These are phyloP conservation scores for Elaeis guineensis DNA, from an alignment of 176 grass and related monocot genomes.

Conservation along the genomic window DNA sequence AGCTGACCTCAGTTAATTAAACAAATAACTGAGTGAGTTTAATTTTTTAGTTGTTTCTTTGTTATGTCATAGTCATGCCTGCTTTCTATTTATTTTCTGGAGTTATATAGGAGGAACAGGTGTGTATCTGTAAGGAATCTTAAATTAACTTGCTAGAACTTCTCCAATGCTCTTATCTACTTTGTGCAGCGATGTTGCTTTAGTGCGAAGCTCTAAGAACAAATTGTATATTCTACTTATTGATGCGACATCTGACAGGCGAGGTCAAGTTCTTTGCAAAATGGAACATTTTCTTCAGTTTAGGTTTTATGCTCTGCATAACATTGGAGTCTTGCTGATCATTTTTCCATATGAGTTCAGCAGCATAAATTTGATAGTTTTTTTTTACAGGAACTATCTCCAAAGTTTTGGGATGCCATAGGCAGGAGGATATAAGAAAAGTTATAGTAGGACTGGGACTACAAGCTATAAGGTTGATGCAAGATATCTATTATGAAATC, in stretches of 20 bases:
- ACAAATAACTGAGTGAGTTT: too few species aligned
- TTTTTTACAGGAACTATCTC: constrained; percentile 45
- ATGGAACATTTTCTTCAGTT: constrained; percentile 6
- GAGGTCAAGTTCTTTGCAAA: constrained; percentile 42
- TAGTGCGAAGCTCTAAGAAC: constrained; percentile 62
- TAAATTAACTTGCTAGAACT: too few species aligned
- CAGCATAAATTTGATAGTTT: neutral
- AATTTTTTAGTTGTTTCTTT: too few species aligned
- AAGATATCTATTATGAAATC: neutral
- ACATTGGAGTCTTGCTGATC: neutral
- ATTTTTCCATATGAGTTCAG: neutral
- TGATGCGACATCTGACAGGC: constrained; percentile 30
- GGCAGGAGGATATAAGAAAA: constrained; percentile 52
- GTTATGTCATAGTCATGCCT: too few species aligned
- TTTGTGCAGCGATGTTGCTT: constrained; percentile 68
- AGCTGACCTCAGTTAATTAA: too few species aligned
- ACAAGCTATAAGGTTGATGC: constrained; percentile 62
- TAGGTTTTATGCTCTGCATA: neutral
- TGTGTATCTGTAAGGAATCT: too few species aligned
- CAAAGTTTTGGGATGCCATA: constrained; percentile 61
- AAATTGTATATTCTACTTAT: constrained; percentile 66
- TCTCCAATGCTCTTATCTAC: constrained; percentile 4
- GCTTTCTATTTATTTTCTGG: too few species aligned
- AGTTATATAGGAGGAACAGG: too few species aligned
- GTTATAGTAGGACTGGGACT: constrained; percentile 75